Percentiles rank a stretch among this genome's conserved stretches.
phyloP scores from a whole-genome alignment of 1,139 yeast species.

The Suhomyces panamericanus region DNA sequence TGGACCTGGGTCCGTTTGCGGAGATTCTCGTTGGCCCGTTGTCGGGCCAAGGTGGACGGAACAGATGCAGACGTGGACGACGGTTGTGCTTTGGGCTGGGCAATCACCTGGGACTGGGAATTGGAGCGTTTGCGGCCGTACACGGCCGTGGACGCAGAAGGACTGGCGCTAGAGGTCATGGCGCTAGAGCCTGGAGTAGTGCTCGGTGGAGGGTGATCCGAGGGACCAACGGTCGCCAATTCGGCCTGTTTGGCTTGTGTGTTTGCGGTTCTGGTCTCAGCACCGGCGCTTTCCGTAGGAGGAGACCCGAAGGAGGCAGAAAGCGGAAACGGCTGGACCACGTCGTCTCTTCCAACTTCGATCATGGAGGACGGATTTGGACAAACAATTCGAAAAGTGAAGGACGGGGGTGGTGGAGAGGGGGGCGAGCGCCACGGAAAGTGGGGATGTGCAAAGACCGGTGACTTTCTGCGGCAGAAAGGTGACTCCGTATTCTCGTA shows the following conservation, averaged over 20 bases:
- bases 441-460: too few species aligned
- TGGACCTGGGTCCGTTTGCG: slow-evolving; percentile 36
- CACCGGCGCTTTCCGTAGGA: neutral
- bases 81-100: slow-evolving; percentile 15
- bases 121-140: slow-evolving; percentile 37
- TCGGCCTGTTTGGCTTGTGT: neutral
- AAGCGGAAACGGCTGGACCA: slow-evolving; percentile 11
- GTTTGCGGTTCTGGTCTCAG: neutral
- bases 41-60: slow-evolving; percentile 14
- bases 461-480: too few species aligned
- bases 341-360: slow-evolving; percentile 7
- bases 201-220: neutral
- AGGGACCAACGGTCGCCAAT: neutral
- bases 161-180: neutral
- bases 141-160: neutral
- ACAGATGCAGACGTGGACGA: slow-evolving; percentile 11
- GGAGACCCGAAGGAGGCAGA: slow-evolving; percentile 3
- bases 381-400: neutral
- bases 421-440: neutral
- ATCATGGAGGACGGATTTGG: slow-evolving; percentile 3
- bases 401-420: neutral
- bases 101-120: slow-evolving; percentile 38
- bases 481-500: slow-evolving; percentile 4
- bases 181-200: neutral
- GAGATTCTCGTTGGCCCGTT: slow-evolving; percentile 18